Evolutionary conservation across 306 rosid species (phyloP), one percentile per base, ranked within the genome.

Genomic region (Fragaria nilgerrensis): DNA sequence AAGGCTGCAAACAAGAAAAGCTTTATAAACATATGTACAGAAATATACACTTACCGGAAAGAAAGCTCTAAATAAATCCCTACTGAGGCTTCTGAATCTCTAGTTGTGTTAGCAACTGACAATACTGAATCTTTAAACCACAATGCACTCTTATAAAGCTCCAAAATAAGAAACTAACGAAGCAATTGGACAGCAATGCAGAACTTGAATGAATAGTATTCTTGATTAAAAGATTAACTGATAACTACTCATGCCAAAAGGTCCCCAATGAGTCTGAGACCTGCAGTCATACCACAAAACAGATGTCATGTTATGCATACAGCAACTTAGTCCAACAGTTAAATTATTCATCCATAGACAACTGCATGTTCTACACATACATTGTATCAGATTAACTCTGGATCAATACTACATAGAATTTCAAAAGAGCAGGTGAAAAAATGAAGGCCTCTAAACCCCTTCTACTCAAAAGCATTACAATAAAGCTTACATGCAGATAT

Each of bases 51-150:
- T 92, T 91, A 90, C 96, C 96, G 86, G 88, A 89, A 82, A 76
- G 84, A 82, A 70, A 77, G 88, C 90, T 86, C 85, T 84, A 86
- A 83, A 79, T 84, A 82, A 79, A 84, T 74, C 88, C 90, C 92
- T 88, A 91, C 85, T 55, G 36, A 83, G 81, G 86, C 92, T 83
- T 94, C 93, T 77, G 90, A 84, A 80, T 83, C 87, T 89, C 86
- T 81, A 85, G 74, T 80, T 88, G 91, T 79, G 76, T 80, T 77
- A 71, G 76, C 85, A 85, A 80, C 71, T 71, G 83, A 83, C 55
- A 74, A 64, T 78, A 87, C 83, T 84, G 86, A 84, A 85, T 70
- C 91, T 84, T 82, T 89, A 86, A 84, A 87, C 83, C 90, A 87
- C 88, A 92, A 84, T 62, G 78, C 81, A 76, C 85, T 86, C 72